Base-by-base conservation (phyloP, 805 yeast species). In the Spathaspora boniae region DNA sequence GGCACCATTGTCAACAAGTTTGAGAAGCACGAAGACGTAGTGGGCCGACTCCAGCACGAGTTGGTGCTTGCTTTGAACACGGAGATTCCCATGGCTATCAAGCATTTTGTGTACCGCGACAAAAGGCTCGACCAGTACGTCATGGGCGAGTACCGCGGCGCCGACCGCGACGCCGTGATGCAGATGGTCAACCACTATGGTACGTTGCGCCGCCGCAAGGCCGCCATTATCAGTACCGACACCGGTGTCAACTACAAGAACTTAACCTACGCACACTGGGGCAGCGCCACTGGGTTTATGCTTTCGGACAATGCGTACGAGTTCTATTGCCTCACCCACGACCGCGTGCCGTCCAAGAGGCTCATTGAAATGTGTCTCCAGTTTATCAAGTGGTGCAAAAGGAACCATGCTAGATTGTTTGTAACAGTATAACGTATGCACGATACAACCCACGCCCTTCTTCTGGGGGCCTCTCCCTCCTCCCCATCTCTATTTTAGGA, bases 71-170 rank as follows among this genome's bases (percentile, higher is more conserved):
- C 46, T 4, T 30, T 42, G 5, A 60, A 58, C 26, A 44, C 58
- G 14, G 34, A 50, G 17, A 53, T 53, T 2, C 54, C 74, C 0
- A 22, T 27, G 20, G 54, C 70, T 19, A 71, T 91, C 8, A 74
- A 78, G 41, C 96, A 88, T 60, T 93, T 89, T 52, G 72, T 88
- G 16, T 89, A 78, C 65, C 88, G 86, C 57, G 76, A 86, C 22
- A 80, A 76, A 40, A 62, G 62, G 16, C 74, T 75, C 38, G 78
- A 86, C 12, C 97, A 86, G 48, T 80, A 71, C 47, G 71, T 77
- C 44, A 68, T 66, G 51, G 69, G 72, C 31, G 69, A 61, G 12
- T 5, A 4, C n/a, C 17, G 15, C n/a, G n/a, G n/a, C n/a, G 5
- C 16, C 6, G 27, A 34, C 14, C 3, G 4, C 12, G 32, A 34